Percentiles rank a stretch among this genome's conserved stretches.
Evolutionary conservation across 371 early-diverging fungal species (phyloP).

Genomic region (Circinella umbellata): DNA sequence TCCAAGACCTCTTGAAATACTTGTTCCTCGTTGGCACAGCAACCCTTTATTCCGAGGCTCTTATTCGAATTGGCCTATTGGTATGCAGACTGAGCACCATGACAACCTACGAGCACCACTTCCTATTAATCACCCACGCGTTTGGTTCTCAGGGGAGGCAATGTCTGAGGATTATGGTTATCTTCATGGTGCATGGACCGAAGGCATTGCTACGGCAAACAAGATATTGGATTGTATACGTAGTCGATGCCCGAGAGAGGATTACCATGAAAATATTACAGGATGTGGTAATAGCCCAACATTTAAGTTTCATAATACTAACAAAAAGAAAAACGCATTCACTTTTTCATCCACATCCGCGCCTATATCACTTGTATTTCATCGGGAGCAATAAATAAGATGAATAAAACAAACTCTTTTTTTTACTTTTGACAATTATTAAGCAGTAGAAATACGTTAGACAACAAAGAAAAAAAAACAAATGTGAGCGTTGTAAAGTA

Average conservation of each 20-base stretch:
- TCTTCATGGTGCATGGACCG: constrained; percentile 52
- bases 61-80: constrained; percentile 60
- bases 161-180: constrained; percentile 44
- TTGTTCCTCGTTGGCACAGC: constrained; percentile 49
- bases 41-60: constrained; percentile 52
- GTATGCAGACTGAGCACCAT: constrained; percentile 48
- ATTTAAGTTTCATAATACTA: not conserved
- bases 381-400: too few species aligned
- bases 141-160: constrained; percentile 40
- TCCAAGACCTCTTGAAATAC: constrained; percentile 29
- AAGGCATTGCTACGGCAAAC: constrained; percentile 34
- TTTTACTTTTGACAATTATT: too few species aligned
- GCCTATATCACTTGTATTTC: not conserved
- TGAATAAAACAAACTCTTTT: too few species aligned
- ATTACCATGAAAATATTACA: constrained; percentile 27
- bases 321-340: not conserved
- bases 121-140: not conserved
- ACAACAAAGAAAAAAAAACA: too few species aligned
- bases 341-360: too few species aligned
- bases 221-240: constrained; percentile 29
- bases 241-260: constrained; percentile 22
- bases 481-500: too few species aligned
- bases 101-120: constrained; percentile 48
- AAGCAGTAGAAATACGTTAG: too few species aligned
- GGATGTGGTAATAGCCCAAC: constrained; percentile 26